Evolutionary conservation across 164 flowering plant genomes (phyloP), one percentile per base, ranked within the genome.

Genomic region (Cinnamomum micranthum): DNA sequence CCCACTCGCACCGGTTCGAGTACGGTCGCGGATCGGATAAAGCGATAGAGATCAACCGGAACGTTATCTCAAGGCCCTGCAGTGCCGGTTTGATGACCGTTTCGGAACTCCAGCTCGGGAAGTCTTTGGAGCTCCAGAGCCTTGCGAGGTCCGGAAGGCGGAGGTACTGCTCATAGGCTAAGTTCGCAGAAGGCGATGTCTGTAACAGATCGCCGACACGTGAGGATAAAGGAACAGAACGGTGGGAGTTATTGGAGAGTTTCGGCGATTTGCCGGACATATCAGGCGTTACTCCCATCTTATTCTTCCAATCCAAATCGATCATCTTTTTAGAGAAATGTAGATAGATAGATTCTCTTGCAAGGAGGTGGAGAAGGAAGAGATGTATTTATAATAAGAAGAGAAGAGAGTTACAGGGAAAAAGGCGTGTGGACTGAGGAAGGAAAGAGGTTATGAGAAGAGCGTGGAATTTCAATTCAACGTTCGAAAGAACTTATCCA

Each of bases 11-110:
- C 68, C 74, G 82, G 84, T 94, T 91, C 20, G 84, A 75, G 76
- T 92, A 94, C 74, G 89, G 90, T 47, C 97, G 66, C 1, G 93
- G 86, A 77, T 95, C 98, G 28, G 94, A 89, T 31, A 90, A 25
- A 6, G 85, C 86, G 33, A 81, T 68, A n/a, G 97, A 91, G 14
- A 93, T 60, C 60, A 95, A 85, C 75, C 97, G 89, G 76, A 95
- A 93, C n/a, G 97, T 87, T 58, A 95, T 87, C 74, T 95, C 98
- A 14, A 95, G 77, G 10, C 84, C 98, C 47, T 89, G 95, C 51
- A 95, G 69, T 41, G 93, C 91, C 55, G 98, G 98, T 76, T 84
- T 87, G 31, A 94, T 58, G 6, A 91, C 17, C 12, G 90, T 25
- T 75, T 91, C 98, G 78, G 81, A 81, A 10, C 71, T 76, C 98